Evolutionary conservation across 2,329 filamentous ascomycete species (phyloP), one percentile per base, ranked within the genome.

Genomic region (Triangularia verruculosa): DNA sequence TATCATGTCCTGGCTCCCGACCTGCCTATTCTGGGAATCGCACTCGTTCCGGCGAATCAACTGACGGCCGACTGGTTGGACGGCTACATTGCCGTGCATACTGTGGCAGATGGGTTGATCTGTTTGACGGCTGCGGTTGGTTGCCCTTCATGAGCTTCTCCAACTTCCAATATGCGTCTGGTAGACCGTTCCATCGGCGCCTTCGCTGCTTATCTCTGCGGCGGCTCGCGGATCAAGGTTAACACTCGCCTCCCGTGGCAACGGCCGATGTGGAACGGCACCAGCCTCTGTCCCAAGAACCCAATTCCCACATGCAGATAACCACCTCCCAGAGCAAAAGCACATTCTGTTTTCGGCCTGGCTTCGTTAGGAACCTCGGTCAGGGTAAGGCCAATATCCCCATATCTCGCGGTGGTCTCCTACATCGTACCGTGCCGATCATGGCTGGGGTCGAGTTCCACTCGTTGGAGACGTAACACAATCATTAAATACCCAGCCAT

Each of bases 1-100:
- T 47, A 47, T 47, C 34, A 59, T 22, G 39, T 58, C 55, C 58
- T 47, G 25, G 61, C 57, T 54, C 66, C 57, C 65, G 69, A 71
- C 70, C 70, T 71, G 69, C 70, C 70, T 70, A 68, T 67, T 70
- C 61, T 43, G 68, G 68, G 56, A 32, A 57, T 12, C 20, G 11
- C 32, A 32, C 27, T 62, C 7, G 47, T 52, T 65, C 67, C 66
- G 65, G 64, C 68, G 65, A 71, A 71, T 71, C 69, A 66, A 47
- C 39, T 56, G 4, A 24, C 34, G 56, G 58, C 47, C 28, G 47
- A 25, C 22, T 54, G 12, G 28, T 3, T 34, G 32, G 32, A n/a
- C 56, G 47, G 30, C 34, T 25, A 58, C 56, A 58, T 58, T 47
- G 56, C 34, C 56, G 56, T 51, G 22, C 56, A 58, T 28, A n/a